These are phyloP conservation scores for Secale cereale DNA, from an alignment of 176 grass and related monocot species.

Conservation along the genomic window DNA sequence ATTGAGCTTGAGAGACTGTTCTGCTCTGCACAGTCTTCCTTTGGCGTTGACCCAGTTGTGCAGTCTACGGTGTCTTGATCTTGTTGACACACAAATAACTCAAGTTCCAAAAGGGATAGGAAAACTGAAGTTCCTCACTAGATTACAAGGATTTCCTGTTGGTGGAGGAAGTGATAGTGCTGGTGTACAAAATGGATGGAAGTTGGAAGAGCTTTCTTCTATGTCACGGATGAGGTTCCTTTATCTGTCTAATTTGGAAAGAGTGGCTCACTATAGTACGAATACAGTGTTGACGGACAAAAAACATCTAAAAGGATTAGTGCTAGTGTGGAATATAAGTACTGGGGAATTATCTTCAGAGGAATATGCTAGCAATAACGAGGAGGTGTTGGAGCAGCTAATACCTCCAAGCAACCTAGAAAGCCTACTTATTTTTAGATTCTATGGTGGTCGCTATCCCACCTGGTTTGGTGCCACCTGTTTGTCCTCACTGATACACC, in stretches of 20 bases:
- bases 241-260: too few relatives aligned
- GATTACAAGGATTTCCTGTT: background rate
- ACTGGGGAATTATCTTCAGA: too few relatives aligned
- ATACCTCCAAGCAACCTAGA: background rate
- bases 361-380: constrained; percentile 7
- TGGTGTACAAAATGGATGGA: background rate
- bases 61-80: background rate
- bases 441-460: constrained; percentile 2
- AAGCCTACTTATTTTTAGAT: background rate
- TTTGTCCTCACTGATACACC: background rate
- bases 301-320: too few relatives aligned
- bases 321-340: too few relatives aligned
- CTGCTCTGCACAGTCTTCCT: background rate
- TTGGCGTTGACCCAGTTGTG: background rate
- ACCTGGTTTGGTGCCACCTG: background rate
- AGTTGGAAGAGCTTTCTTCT: constrained; percentile 17
- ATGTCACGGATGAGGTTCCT: too few relatives aligned
- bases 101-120: constrained; percentile 23
- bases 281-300: too few relatives aligned
- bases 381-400: constrained; percentile 20
- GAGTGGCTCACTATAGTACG: too few relatives aligned
- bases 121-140: background rate
- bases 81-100: background rate
- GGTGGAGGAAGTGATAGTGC: background rate
- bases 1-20: background rate